Base-by-base conservation (phyloP, 192 early-diverging fungal genomes). In the Gigaspora rosea region DNA sequence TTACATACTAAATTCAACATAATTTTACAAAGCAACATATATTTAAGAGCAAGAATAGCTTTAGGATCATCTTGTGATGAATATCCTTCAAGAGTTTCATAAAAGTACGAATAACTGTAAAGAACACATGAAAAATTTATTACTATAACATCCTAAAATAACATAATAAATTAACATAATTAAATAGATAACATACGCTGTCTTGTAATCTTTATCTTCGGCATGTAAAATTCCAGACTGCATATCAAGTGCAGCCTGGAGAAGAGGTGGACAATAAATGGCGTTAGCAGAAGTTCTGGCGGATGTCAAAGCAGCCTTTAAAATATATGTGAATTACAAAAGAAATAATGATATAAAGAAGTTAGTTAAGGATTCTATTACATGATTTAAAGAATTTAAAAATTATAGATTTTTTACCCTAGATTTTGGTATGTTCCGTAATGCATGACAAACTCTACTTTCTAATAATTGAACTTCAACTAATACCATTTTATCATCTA, bases 191-290 rank as follows among this genome's bases (percentile, higher is more conserved):
- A 74, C 77, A 78, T 94, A 96, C 76, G 94, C 97, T 12, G 97
- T 99, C 85, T 98, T 98, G 82, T 96, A 99, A 80, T 99, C 98
- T 84, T 98, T 97, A 79, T 98, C 97, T 79, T 99, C 97, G 46
- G 96, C 92, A 79, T 99, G 97, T 75, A 98, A 86, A 64, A 96
- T 95, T 75, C 98, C 98, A 13, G 95, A 96, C 85, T 98, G 97
- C 91, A 98, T 90, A 84, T 99, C 98, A 62, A 99, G 87, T 46
- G 89, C 88, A 11, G 98, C 98, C 81, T 99, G 98, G 79, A 98
- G 89, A 73, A 97, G 84, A 27, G 96, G 97, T 81, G 98, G 98
- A 78, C 96, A 97, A 83, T 98, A 98, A 78, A 98, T 97, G 33
- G 95, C 89, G 79, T 99, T 99, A 33, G 98, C 98, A 6, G 94